Evolutionary conservation across 805 yeast genomes (phyloP).

Genomic region (Tetrapisispora fleetii): DNA sequence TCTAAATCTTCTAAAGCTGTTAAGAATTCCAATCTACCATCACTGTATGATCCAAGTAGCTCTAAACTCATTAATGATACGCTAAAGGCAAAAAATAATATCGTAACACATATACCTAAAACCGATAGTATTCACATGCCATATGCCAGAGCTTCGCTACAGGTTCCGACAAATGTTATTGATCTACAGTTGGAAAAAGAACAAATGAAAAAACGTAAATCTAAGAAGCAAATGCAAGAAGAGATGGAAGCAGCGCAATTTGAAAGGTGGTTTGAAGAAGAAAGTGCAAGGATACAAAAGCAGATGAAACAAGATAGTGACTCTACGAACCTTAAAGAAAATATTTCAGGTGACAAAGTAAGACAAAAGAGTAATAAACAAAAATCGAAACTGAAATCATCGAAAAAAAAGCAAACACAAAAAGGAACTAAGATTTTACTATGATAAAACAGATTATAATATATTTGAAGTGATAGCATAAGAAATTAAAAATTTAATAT

Average conservation of each 20-base stretch:
- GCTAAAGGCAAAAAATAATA: not conserved
- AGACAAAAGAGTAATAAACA: not conserved
- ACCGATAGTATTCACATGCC: conserved; percentile 1
- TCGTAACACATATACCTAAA: not conserved
- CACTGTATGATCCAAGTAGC: conserved; percentile 9
- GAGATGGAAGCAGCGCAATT: conserved; percentile 76
- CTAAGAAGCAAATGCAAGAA: conserved; percentile 46
- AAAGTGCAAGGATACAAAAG: conserved; percentile 53
- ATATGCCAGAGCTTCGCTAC: not conserved
- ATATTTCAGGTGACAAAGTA: not conserved
- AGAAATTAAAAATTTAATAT: no score
- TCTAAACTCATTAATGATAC: not conserved
- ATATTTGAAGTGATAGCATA: no score
- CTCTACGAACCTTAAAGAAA: not conserved
- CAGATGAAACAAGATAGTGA: conserved; percentile 8
- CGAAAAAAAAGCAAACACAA: not conserved
- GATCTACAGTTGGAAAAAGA: not conserved
- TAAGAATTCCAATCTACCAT: conserved; percentile 12
- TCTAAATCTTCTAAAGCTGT: not conserved
- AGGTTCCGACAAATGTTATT: conserved; percentile 2
- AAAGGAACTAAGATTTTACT: not conserved
- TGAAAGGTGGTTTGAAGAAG: conserved; percentile 82
- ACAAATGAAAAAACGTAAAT: not conserved
- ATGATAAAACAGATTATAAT: no score
- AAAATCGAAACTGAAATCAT: not conserved